phyloP scores from a whole-genome alignment of 2,329 filamentous ascomycete genomes.

The Penicillium occitanis region DNA sequence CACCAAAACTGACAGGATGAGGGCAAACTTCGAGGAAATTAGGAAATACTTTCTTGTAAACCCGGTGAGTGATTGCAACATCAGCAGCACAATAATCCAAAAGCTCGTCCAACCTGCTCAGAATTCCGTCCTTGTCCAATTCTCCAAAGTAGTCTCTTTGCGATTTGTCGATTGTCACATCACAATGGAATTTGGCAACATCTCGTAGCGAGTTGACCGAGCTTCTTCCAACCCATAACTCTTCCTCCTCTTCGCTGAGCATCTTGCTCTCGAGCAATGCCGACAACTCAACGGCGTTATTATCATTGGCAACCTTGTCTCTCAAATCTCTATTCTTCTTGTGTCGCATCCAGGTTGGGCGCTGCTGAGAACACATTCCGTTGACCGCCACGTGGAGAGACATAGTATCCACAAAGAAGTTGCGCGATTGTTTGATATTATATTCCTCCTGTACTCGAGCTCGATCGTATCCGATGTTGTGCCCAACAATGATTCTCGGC shows the following conservation, averaged over 20 bases:
- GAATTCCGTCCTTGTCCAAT: slow-evolving; percentile 69
- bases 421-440: slow-evolving; percentile 74
- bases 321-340: slow-evolving; percentile 83
- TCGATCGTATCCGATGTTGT: slow-evolving; percentile 94
- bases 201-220: slow-evolving; percentile 94
- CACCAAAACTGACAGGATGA: slow-evolving; percentile 95
- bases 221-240: slow-evolving; percentile 91
- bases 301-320: slow-evolving; percentile 73
- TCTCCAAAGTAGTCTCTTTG: slow-evolving; percentile 83
- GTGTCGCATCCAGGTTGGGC: slow-evolving; percentile 96
- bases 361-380: slow-evolving; percentile 95
- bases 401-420: slow-evolving; percentile 94
- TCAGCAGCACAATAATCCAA: slow-evolving; percentile 94
- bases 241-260: slow-evolving; percentile 79
- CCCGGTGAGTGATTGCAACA: slow-evolving; percentile 85
- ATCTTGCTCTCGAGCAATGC: slow-evolving; percentile 67
- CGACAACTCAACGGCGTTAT: slow-evolving; percentile 68
- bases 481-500: slow-evolving; percentile 79
- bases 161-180: slow-evolving; percentile 87
- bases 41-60: slow-evolving; percentile 92
- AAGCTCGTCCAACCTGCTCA: slow-evolving; percentile 73
- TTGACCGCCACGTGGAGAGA: slow-evolving; percentile 96
- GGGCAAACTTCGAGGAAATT: slow-evolving; percentile 87
- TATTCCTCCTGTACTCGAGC: slow-evolving; percentile 90
- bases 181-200: slow-evolving; percentile 93